phyloP scores from a whole-genome alignment of 129 eudicot species.

The Gnaphalium uliginosum region DNA sequence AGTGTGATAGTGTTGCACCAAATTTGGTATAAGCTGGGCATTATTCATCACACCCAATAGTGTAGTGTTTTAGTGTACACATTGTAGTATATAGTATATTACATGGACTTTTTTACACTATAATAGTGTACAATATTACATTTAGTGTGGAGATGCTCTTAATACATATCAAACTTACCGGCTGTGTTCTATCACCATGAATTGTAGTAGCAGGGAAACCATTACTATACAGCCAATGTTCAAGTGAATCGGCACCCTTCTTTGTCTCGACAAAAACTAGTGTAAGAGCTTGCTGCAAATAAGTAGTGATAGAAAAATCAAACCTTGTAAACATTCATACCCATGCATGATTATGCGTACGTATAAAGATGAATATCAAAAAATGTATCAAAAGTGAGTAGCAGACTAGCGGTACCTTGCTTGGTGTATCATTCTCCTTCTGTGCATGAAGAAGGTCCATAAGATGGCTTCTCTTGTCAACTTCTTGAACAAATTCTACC shows the following conservation, averaged over 20 bases:
- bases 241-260: constrained; percentile 85
- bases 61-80: background rate
- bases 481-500: constrained; percentile 36
- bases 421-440: constrained; percentile 22
- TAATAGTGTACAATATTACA: background rate
- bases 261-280: constrained; percentile 76
- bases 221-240: constrained; percentile 58
- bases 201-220: constrained; percentile 50
- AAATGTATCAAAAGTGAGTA: background rate
- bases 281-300: constrained; percentile 72
- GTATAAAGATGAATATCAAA: background rate
- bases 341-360: background rate
- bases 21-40: too few relatives aligned
- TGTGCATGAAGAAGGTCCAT: constrained; percentile 38
- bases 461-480: constrained; percentile 35
- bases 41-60: background rate
- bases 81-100: background rate
- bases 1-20: too few relatives aligned
- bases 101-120: background rate
- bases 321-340: background rate
- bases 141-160: background rate
- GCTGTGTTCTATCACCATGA: constrained; percentile 34
- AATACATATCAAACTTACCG: constrained; percentile 23
- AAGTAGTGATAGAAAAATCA: background rate
- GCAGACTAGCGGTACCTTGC: constrained; percentile 11